Evolutionary conservation across 352 stramenopile species (phyloP).

Genomic region (Thalassiosira oceanica): DNA sequence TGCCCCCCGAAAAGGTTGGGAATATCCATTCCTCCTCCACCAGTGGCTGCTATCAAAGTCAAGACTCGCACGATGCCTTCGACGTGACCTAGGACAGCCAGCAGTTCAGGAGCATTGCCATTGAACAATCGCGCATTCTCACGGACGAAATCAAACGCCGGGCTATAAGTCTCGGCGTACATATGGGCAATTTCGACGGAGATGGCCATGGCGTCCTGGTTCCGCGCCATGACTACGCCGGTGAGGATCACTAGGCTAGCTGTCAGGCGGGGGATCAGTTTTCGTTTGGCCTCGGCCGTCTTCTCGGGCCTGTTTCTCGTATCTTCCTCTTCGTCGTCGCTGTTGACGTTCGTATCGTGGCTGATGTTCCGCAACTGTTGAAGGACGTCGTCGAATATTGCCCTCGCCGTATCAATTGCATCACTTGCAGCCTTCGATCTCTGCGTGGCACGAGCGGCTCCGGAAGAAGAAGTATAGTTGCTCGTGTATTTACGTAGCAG

Average conservation of each 20-base stretch:
- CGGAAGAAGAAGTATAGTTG: too few relatives aligned
- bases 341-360: constrained; percentile 21
- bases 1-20: constrained; percentile 27
- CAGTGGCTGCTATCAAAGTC: constrained; percentile 21
- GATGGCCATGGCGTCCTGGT: not conserved
- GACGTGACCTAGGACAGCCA: constrained; percentile 35
- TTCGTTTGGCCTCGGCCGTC: not conserved
- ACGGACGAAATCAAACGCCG: constrained; percentile 36
- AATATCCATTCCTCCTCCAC: not conserved
- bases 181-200: constrained; percentile 22
- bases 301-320: not conserved
- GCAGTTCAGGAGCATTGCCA: constrained; percentile 13
- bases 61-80: constrained; percentile 39
- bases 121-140: constrained; percentile 23
- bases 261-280: constrained; percentile 18
- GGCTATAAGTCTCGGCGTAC: constrained; percentile 23
- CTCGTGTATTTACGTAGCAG: constrained; percentile 16
- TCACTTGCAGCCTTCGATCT: too few relatives aligned
- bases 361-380: constrained; percentile 34
- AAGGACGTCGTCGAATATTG: constrained; percentile 29
- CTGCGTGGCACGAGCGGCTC: too few relatives aligned
- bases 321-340: constrained; percentile 24
- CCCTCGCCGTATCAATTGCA: constrained; percentile 32
- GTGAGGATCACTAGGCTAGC: constrained; percentile 28
- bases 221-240: not conserved